Evolutionary conservation across 1,139 yeast genomes (phyloP).

Genomic region (Debaryomyces subglobosus): DNA sequence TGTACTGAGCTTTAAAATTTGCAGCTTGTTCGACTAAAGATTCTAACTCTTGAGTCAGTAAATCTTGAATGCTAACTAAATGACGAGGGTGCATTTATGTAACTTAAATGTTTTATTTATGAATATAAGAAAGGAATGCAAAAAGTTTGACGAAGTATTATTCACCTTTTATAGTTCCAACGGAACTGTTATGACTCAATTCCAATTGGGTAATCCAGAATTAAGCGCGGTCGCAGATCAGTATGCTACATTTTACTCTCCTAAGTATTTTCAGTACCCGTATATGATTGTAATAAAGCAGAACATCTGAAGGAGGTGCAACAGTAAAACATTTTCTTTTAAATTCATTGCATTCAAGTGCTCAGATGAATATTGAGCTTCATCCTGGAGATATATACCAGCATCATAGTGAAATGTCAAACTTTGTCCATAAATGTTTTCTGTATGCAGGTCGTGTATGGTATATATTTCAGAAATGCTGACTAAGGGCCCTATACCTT

Average conservation of each 20-base stretch:
- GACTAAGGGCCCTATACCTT: neutral
- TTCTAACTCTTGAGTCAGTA: slow-evolving; percentile 61
- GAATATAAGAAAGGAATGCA: neutral
- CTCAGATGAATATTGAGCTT: neutral
- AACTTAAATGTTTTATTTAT: neutral
- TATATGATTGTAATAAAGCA: neutral
- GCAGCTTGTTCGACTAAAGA: slow-evolving; percentile 64
- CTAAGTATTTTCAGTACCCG: neutral
- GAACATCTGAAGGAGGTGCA: neutral
- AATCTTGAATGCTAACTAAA: slow-evolving; percentile 69
- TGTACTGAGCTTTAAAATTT: slow-evolving; percentile 54
- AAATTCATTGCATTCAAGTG: neutral
- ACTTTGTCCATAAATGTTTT: neutral
- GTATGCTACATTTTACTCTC: neutral
- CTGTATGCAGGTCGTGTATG: neutral
- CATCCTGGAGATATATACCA: neutral
- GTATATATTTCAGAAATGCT: neutral
- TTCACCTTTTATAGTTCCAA: neutral
- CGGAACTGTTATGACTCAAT: slow-evolving; percentile 8
- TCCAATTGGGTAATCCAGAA: slow-evolving; percentile 9
- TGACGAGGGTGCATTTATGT: slow-evolving; percentile 50
- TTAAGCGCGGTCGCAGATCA: slow-evolving; percentile 12
- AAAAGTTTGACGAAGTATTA: neutral
- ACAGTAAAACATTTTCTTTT: neutral
- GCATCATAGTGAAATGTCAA: neutral